These are phyloP conservation scores for Verticillium longisporum DNA, from an alignment of 2,329 filamentous ascomycete genomes.

Conservation along the genomic window DNA sequence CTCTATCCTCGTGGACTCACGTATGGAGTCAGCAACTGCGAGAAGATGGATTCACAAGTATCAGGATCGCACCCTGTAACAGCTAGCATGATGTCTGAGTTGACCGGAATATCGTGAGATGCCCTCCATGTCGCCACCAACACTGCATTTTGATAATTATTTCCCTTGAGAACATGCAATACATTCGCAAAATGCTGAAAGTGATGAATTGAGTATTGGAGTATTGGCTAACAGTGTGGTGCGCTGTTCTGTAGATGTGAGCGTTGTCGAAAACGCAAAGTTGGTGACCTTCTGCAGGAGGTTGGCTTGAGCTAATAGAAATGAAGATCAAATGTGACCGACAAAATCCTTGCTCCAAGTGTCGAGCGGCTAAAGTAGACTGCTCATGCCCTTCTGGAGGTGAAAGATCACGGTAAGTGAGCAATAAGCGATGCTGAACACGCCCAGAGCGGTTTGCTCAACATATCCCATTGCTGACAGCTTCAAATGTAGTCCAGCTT, in stretches of 20 bases:
- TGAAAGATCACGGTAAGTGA: slow-evolving; percentile 31
- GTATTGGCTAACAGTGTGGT: background rate
- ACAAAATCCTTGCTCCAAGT: slow-evolving; percentile 41
- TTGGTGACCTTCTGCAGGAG: slow-evolving; percentile 11
- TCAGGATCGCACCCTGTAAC: background rate
- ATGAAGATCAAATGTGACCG: slow-evolving; percentile 47
- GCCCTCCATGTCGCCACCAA: background rate
- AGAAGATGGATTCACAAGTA: background rate
- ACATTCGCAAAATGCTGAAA: background rate
- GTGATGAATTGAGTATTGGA: background rate
- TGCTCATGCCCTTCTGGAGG: slow-evolving; percentile 32
- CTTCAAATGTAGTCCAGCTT: slow-evolving; percentile 27
- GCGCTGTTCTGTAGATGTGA: slow-evolving; percentile 26
- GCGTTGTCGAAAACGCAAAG: slow-evolving; percentile 35
- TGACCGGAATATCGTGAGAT: slow-evolving; percentile 27
- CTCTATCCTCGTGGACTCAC: background rate
- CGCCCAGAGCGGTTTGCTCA: no score
- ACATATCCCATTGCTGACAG: background rate
- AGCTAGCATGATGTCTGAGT: slow-evolving; percentile 20
- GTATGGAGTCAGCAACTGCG: background rate
- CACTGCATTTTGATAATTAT: no score
- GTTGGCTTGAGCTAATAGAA: slow-evolving; percentile 16
- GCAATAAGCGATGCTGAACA: no score
- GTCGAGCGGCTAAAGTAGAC: slow-evolving; percentile 31
- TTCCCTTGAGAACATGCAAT: background rate